Base-by-base conservation (phyloP, 306 rosid genomes). In the Lithocarpus polystachyus region DNA sequence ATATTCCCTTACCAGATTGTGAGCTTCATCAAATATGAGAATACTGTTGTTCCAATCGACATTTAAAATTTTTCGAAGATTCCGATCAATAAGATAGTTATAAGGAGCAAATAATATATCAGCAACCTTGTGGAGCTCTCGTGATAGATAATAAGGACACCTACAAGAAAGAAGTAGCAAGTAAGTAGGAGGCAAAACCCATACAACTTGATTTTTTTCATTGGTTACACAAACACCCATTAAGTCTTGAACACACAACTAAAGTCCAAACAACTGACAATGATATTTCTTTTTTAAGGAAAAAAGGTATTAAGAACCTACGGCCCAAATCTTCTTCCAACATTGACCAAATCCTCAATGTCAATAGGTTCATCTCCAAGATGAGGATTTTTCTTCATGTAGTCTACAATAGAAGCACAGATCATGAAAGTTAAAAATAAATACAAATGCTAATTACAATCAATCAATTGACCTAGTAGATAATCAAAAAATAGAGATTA, bases 21-120 rank as follows among this genome's bases (percentile, higher is more conserved):
- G 99, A 86, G 97, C 99, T 91, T 94, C 99, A 51, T 94, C 99
- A 81, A 94, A 94, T 83, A 94, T 91, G 89, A 94, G 95, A 78
- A 94, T 29, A 65, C 99, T 92, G 79, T 89, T 83, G 79, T 59
- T 52, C 97, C 97, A 94, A 35, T 84, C 37, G 80, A 94, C n/a
- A 54, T 73, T 79, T 73, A 94, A 76, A 74, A 85, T 74, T 3
- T 87, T 85, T 78, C 99, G 87, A 78, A 80, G 75, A 31, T 80
- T 89, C 67, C 83, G 97, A 76, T 92, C 97, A 78, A 94, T 94
- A 73, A 94, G 95, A 92, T 92, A 94, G 88, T 94, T 94, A 80
- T 94, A 94, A 76, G 99, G 99, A 83, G 97, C 93, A 71, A 92
- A 94, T 67, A 91, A 54, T 81, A 94, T 87, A 89, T 94, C 99